Evolutionary conservation across 805 yeast species (phyloP), one percentile per base, ranked within the genome.

Genomic region (Lipomyces chichibuensis): DNA sequence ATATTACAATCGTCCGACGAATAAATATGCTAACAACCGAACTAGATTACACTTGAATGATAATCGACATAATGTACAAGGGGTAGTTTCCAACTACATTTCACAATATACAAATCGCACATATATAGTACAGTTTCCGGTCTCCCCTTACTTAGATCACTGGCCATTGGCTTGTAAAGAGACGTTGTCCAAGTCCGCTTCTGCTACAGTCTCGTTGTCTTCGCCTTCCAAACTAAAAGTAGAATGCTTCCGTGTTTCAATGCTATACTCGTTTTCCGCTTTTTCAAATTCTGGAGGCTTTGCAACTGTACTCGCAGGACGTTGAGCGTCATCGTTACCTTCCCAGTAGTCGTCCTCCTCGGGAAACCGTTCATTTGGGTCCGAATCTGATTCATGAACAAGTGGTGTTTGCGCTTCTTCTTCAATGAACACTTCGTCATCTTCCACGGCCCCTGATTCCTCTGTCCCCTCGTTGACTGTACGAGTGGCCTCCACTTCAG

Each of bases 321-420:
- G 23, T 17, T 17, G 49, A 14, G 43, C 20, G 13, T 20, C 17
- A 32, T 20, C 33, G 13, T 17, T 29, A 7, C 58, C 39, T 20
- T 29, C 57, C 37, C 55, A 65, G 59, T 66, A 62, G 14, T 59
- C 68, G 13, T 51, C 64, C 27, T 66, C 70, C 54, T 66, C 70
- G 14, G 64, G 65, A 43, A 49, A 64, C 11, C 53, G 63, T 11
- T 54, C 63, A 55, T 66, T 65, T n/a, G 67, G 67, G 43, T 64
- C 70, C 20, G 58, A 37, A 62, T 66, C 67, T 23, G 70, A 66
- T 49, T 66, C 68, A 43, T 64, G 70, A 29, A 65, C 69, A 14
- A 64, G 43, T 0, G 70, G 70, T 8, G 56, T 37, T 29, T 64
- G 67, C 23, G 54, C 29, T 39, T 66, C 67, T 57, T 66, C 70